These are phyloP conservation scores for Brassica cretica DNA, from an alignment of 345 rosid genomes.

Conservation along the genomic window DNA sequence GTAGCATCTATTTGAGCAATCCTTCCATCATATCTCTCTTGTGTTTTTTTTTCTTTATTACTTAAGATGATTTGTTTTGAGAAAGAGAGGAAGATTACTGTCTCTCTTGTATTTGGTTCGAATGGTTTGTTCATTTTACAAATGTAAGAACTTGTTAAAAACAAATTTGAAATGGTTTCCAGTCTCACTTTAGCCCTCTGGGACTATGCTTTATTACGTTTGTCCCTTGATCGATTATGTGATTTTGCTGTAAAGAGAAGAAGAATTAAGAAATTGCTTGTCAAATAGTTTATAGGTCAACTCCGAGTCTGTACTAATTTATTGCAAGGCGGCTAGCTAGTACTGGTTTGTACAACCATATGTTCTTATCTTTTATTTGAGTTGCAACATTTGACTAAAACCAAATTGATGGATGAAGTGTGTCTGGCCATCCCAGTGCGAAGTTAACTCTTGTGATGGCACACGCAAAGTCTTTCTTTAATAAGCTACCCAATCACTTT, in stretches of 20 bases:
- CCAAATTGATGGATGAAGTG: not conserved
- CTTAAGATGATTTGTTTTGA: conserved; percentile 12
- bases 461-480: conserved; percentile 9
- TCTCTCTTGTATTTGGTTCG: conserved; percentile 23
- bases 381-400: not conserved
- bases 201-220: not conserved
- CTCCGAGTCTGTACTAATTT: not conserved
- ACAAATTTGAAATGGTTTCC: conserved; percentile 5
- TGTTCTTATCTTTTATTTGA: not conserved
- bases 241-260: not conserved
- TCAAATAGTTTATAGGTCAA: not conserved
- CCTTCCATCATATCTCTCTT: not conserved
- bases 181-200: not conserved
- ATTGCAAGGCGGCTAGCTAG: not conserved
- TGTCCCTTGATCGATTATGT: not conserved
- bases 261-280: too few relatives aligned
- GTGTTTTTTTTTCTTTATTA: not conserved
- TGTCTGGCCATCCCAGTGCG: not conserved
- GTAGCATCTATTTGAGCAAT: not conserved
- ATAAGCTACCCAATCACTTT: not conserved
- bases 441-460: not conserved
- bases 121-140: conserved; percentile 19
- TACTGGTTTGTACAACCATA: not conserved
- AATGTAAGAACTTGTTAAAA: not conserved
- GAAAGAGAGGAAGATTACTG: not conserved